Base-by-base conservation (phyloP, 164 flowering plant genomes). In the Vitis cinerea region DNA sequence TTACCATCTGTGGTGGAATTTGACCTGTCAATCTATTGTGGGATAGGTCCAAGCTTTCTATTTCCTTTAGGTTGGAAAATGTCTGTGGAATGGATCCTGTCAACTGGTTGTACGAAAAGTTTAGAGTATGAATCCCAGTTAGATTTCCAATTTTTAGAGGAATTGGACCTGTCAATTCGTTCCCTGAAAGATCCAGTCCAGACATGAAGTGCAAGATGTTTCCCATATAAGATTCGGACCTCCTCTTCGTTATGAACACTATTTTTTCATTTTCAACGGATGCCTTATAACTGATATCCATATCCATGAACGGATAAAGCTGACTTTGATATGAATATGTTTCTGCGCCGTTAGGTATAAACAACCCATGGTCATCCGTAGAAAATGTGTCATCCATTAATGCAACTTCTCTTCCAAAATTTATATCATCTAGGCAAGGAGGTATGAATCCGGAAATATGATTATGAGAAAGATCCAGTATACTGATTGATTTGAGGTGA, bases 141-240 rank as follows among this genome's bases (percentile, higher is more conserved):
- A 72, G 54, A 27, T 72, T 29, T 30, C 76, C 79, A 9, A 75
- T 62, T 59, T 79, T 72, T 13, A 8, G 54, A 16, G 82, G 82
- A 15, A 79, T 69, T 16, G 49, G 17, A 9, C 76, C 76, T 0
- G 53, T 64, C 60, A 79, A 37, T 9, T 57, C 48, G 57, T 79
- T 79, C 27, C 29, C 50, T 1, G 82, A 79, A 2, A 79, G 59
- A 68, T 79, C 77, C 10, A 79, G n/a, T 48, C 75, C 77, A 13
- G 70, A 67, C 51, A 75, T 59, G 16, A 23, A 65, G 1, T 17
- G 1, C 11, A 68, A 67, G 4, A 58, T 27, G 8, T 19, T 44
- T 9, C 64, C 72, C 47, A 30, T n/a, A 19, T 74, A 78, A 50
- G 62, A 11, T 16, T 64, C 19, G 3, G 56, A 14, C 7, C n/a